Evolutionary conservation across 2,329 filamentous ascomycete species (phyloP).

Genomic region (Colletotrichum falcatum): DNA sequence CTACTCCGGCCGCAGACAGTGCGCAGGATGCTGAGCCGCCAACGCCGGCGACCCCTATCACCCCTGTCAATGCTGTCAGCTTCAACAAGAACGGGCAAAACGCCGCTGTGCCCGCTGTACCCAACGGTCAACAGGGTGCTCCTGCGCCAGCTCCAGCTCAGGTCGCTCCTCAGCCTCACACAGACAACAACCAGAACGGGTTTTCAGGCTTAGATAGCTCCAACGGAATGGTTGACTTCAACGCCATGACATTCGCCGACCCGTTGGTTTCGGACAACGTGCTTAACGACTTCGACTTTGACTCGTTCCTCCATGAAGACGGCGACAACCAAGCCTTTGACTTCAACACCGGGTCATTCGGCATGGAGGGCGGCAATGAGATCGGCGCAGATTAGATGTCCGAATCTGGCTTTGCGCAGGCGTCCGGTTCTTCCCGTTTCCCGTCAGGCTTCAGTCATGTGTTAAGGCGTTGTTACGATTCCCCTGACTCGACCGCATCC

Average conservation of each 20-base stretch:
- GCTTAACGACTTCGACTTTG: slow-evolving; percentile 75
- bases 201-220: slow-evolving; percentile 54
- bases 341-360: slow-evolving; percentile 63
- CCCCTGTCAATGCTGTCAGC: slow-evolving; percentile 64
- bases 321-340: slow-evolving; percentile 63
- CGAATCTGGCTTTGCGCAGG: not conserved
- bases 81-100: slow-evolving; percentile 63
- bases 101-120: slow-evolving; percentile 51
- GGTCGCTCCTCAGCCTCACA: slow-evolving; percentile 58
- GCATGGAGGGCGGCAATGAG: slow-evolving; percentile 66
- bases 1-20: slow-evolving; percentile 69
- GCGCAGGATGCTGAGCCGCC: slow-evolving; percentile 68
- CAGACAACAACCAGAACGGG: slow-evolving; percentile 62
- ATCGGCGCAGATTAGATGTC: slow-evolving; percentile 66
- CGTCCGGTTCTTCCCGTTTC: slow-evolving; percentile 6
- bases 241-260: slow-evolving; percentile 66
- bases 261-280: slow-evolving; percentile 67
- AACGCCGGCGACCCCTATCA: slow-evolving; percentile 73
- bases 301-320: slow-evolving; percentile 73
- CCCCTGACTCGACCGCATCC: not conserved
- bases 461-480: slow-evolving; percentile 28
- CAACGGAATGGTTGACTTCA: slow-evolving; percentile 63
- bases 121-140: slow-evolving; percentile 60
- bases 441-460: slow-evolving; percentile 12
- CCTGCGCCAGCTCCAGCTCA: slow-evolving; percentile 56